These are phyloP conservation scores for Medicago arabica DNA, from an alignment of 306 rosid species.

Conservation along the genomic window DNA sequence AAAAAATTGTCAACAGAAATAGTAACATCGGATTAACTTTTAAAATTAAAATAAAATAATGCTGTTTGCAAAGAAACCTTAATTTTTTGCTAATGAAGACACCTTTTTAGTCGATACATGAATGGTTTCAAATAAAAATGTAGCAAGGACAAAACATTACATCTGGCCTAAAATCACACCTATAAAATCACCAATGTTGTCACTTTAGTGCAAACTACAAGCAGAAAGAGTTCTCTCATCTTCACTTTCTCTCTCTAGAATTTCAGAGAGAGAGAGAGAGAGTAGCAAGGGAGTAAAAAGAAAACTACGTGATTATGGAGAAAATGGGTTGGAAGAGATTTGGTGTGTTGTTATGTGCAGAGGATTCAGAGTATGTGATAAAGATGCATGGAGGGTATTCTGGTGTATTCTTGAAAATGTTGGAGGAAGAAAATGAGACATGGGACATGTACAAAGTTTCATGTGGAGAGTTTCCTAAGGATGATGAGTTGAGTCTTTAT, in stretches of 20 bases:
- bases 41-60: too few relatives aligned
- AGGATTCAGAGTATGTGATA: constrained; percentile 62
- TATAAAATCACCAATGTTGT: neutral
- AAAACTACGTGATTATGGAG: neutral
- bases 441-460: constrained; percentile 77
- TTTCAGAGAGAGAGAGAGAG: constrained; percentile 7
- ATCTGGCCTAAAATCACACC: neutral
- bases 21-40: neutral
- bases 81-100: too few relatives aligned
- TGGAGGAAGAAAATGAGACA: constrained; percentile 68
- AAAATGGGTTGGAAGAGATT: neutral
- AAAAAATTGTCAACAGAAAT: too few relatives aligned
- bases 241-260: neutral
- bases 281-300: neutral
- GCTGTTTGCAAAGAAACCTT: too few relatives aligned
- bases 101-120: too few relatives aligned
- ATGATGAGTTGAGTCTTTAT: constrained; percentile 51
- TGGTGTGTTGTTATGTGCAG: neutral
- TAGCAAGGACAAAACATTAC: neutral
- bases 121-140: too few relatives aligned
- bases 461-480: constrained; percentile 68
- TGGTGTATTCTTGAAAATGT: constrained; percentile 74
- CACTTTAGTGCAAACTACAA: neutral
- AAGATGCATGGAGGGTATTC: constrained; percentile 76
- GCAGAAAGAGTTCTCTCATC: neutral